These are phyloP conservation scores for Wickerhamiella lipophila DNA, from an alignment of 805 yeast species.

Conservation along the genomic window DNA sequence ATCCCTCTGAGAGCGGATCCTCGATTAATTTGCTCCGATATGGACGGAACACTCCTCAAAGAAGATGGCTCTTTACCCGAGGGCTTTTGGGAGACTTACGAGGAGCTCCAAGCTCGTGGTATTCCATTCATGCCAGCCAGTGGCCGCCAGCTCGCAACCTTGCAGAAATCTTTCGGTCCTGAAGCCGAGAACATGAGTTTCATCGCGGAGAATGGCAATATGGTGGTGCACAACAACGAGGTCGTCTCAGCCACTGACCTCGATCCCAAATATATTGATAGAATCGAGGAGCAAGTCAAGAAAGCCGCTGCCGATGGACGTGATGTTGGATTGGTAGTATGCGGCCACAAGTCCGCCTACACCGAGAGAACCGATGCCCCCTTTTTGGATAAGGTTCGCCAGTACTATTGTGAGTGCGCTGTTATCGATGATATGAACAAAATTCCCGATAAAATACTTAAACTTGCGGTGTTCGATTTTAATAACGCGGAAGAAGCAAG, in stretches of 20 bases:
- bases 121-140: constrained; percentile 9
- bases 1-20: constrained; percentile 8
- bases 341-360: constrained; percentile 11
- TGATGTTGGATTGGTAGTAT: constrained; percentile 5
- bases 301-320: constrained; percentile 10
- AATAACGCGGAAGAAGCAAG: constrained; percentile 5
- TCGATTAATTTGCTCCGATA: constrained; percentile 7
- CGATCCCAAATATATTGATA: constrained; percentile 8
- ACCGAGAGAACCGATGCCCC: constrained; percentile 7
- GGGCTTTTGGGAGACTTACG: constrained; percentile 9
- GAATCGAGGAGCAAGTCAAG: constrained; percentile 4
- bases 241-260: constrained; percentile 5
- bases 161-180: constrained; percentile 8
- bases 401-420: constrained; percentile 10
- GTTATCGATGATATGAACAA: constrained; percentile 6
- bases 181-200: constrained; percentile 11
- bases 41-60: constrained; percentile 7
- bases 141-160: constrained; percentile 9
- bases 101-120: constrained; percentile 9
- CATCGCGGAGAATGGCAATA: constrained; percentile 9
- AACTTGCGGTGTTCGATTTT: constrained; percentile 7
- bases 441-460: constrained; percentile 9
- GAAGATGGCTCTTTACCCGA: constrained; percentile 5
- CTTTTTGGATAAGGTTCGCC: constrained; percentile 6
- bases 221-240: constrained; percentile 11